Base-by-base conservation (phyloP, 2,329 filamentous ascomycete genomes). In the Cladosporium sp. region DNA sequence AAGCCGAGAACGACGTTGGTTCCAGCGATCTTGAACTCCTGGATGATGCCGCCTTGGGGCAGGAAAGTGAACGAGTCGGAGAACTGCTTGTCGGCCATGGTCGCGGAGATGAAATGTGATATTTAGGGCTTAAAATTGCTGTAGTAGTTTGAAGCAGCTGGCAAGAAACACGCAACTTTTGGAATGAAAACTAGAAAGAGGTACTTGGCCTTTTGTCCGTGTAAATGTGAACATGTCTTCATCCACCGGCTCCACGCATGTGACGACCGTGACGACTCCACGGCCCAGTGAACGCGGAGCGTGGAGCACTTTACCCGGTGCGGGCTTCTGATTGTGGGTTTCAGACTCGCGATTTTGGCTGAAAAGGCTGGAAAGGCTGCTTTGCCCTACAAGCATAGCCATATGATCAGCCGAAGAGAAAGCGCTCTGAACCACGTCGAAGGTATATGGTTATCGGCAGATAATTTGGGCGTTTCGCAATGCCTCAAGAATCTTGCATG, bases 1-100 rank as follows among this genome's bases (percentile, higher is more conserved):
- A 97, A 97, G 63, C 90, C 89, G 72, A 95, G 91, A 26, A 97
- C 93, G 71, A 99, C 95, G 81, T 97, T 95, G 76, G 87, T 82
- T 69, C 88, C 90, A 67, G 85, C 90, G 71, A 98, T 86, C 58
- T 84, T 85, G 82, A 97, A 90, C 74, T 91, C 87, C 77, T 97
- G 89, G 76, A 95, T 89, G 76, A 92, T 91, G 73, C 90, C 91
- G 69, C 91, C 91, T 60, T 92, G 84, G 28, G 91, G 88, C 68
- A 94, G 82, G 79, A 94, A 92, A 52, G 84, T 82, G 74, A 89
- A 85, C 52, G 84, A 71, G 66, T 73, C 71, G 57, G 71, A 72
- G 51, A 66, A 70, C 58, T 66, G 65, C 58, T 67, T 65, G 51
- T 62, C 60, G 8, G 71, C 51, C 73, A 73, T 73, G 60, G 55